Evolutionary conservation across 2,329 filamentous ascomycete genomes (phyloP), one percentile per base, ranked within the genome.

Genomic region (Trichoderma endophyticum): DNA sequence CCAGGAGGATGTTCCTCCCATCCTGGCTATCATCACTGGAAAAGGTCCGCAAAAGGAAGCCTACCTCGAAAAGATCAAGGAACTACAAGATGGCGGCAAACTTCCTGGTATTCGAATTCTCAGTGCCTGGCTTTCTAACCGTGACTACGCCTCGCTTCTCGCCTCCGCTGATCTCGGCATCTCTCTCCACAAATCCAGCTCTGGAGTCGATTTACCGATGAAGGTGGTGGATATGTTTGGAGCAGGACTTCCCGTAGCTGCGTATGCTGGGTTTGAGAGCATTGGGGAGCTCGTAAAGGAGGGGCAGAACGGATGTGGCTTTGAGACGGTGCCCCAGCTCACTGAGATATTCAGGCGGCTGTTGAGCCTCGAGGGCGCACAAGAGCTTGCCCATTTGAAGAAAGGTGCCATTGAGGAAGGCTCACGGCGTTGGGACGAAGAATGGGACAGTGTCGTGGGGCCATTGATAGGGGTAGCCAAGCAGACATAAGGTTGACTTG

Each of bases 161-260:
- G 93, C 92, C 12, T 91, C 91, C 59, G 94, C 96, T 3, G 95
- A 98, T 77, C 85, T 99, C 0, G 96, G 96, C 11, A 89, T 99
- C 28, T 97, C 93, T 71, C 84, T 99, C 30, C 96, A 99, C 83
- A 97, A 90, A 75, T 98, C 94, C 15, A 97, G 93, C 75, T 97
- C 94, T 3, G 96, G 96, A 1, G 94, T 99, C 0, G 96, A 99
- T 81, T 85, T 99, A 24, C 96, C 96, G 0, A 99, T 99, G 96
- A 99, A 99, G 83, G 94, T 99, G 1, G 95, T 99, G 15, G 96
- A 99, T 80, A 98, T 99, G 95, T 98, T 99, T 80, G 96, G 96
- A 3, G 92, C 95, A 0, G 96, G 95, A 0, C 84, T 99, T 32
- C 96, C 96, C 0, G 96, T 99, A 0, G 91, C 92, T 0, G 95